These are phyloP conservation scores for Coelastrella sp. DNA, from an alignment of 139 green algal species.

Conservation along the genomic window DNA sequence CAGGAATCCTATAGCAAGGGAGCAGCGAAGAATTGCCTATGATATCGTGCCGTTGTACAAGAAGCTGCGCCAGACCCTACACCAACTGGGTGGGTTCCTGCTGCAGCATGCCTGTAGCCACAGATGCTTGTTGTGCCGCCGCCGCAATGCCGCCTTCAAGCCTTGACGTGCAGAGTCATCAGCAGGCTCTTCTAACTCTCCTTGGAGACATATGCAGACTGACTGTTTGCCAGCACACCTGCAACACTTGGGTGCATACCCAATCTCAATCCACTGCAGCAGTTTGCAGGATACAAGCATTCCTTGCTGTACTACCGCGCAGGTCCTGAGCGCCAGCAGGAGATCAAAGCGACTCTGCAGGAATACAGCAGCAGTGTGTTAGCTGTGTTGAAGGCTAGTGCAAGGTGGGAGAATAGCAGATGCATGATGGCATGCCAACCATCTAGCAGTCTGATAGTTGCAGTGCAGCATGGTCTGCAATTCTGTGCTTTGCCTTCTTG, in stretches of 20 bases:
- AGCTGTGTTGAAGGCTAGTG: not conserved
- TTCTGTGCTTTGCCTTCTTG: not conserved
- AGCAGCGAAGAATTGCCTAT: conserved; percentile 62
- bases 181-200: too few species aligned
- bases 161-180: too few species aligned
- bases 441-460: not conserved
- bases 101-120: not conserved
- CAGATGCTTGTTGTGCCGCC: too few species aligned
- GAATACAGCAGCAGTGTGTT: conserved; percentile 30
- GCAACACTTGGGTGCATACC: too few species aligned
- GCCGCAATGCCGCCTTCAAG: too few species aligned
- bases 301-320: too few species aligned
- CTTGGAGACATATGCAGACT: too few species aligned
- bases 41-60: conserved; percentile 45
- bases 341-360: conserved; percentile 20
- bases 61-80: conserved; percentile 8
- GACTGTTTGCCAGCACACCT: too few species aligned
- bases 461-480: not conserved
- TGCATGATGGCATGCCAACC: not conserved
- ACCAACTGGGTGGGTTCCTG: not conserved
- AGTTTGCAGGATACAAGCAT: too few species aligned
- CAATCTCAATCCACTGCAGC: too few species aligned
- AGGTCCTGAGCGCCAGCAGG: conserved; percentile 3
- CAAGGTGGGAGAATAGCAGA: not conserved
- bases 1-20: conserved; percentile 45